Evolutionary conservation across 148 eudicot species (phyloP).

Genomic region (Vaccinium corymbosum): DNA sequence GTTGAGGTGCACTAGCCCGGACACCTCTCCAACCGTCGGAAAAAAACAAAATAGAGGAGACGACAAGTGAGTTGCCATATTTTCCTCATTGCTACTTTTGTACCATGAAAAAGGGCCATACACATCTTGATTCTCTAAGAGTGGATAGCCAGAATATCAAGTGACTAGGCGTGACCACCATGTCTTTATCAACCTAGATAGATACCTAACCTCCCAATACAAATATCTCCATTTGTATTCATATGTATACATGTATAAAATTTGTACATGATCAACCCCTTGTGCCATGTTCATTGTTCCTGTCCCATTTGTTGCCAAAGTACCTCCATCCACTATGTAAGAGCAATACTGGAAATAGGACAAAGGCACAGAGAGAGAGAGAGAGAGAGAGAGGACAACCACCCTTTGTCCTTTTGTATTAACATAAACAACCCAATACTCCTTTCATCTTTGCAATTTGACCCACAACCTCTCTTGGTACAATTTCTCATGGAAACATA

Average conservation of each 20-base stretch:
- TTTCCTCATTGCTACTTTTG: background rate
- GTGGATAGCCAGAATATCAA: slow-evolving; percentile 3
- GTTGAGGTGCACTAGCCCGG: no score
- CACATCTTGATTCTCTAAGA: background rate
- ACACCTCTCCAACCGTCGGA: no score
- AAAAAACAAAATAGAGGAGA: background rate
- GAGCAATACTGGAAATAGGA: background rate
- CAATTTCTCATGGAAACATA: background rate
- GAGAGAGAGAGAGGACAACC: background rate
- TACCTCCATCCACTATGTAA: background rate
- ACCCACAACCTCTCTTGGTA: background rate
- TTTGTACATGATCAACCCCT: background rate
- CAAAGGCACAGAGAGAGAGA: background rate
- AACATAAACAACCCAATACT: background rate
- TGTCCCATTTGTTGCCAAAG: background rate
- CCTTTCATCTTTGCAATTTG: background rate
- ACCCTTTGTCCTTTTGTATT: background rate
- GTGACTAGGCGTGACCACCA: background rate
- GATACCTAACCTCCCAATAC: background rate
- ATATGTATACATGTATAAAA: background rate
- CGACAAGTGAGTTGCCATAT: background rate
- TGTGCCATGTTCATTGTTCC: background rate
- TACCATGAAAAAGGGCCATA: background rate
- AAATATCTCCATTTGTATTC: background rate
- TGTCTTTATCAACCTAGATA: background rate